These are phyloP conservation scores for Ulvella scutata DNA, from an alignment of 139 green algal genomes.

Conservation along the genomic window DNA sequence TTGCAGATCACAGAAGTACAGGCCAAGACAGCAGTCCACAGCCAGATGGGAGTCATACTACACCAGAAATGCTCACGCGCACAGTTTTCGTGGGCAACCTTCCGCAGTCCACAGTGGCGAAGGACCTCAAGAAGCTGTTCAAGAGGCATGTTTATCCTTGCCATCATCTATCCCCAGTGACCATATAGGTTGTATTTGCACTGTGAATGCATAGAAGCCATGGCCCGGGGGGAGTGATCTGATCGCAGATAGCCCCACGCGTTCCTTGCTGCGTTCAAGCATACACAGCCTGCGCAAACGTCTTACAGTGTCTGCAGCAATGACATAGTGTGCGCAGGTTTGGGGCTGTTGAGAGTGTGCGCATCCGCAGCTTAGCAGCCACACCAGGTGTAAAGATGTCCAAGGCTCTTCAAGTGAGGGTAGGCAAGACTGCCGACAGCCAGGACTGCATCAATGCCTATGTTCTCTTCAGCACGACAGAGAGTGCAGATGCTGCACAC, in stretches of 20 bases:
- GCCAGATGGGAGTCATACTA: too few species aligned
- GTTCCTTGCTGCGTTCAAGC: not conserved
- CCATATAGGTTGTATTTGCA: not conserved
- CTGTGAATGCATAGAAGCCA: not conserved
- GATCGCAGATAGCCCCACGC: not conserved
- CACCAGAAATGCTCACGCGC: too few species aligned
- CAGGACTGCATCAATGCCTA: conserved; percentile 46
- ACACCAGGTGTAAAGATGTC: conserved; percentile 34
- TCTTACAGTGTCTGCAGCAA: too few species aligned
- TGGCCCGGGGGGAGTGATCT: not conserved
- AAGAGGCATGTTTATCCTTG: conserved; percentile 5
- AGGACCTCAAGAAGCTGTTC: conserved; percentile 42
- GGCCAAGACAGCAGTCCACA: too few species aligned
- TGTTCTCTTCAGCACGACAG: conserved; percentile 47
- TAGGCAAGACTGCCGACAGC: conserved; percentile 16
- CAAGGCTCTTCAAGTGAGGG: conserved; percentile 27
- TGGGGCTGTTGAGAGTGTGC: conserved; percentile 54
- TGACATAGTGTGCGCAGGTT: conserved; percentile 21
- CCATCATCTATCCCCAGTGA: not conserved
- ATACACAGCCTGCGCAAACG: too few species aligned
- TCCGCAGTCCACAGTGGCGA: conserved; percentile 31
- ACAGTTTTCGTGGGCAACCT: conserved; percentile 91
- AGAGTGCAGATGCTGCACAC: conserved; percentile 26
- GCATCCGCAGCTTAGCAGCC: conserved; percentile 61
- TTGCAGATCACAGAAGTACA: too few species aligned